Evolutionary conservation across 1,284 basidiomycete genomes (phyloP), one percentile per base, ranked within the genome.

Genomic region (Tylopilus microsporus): DNA sequence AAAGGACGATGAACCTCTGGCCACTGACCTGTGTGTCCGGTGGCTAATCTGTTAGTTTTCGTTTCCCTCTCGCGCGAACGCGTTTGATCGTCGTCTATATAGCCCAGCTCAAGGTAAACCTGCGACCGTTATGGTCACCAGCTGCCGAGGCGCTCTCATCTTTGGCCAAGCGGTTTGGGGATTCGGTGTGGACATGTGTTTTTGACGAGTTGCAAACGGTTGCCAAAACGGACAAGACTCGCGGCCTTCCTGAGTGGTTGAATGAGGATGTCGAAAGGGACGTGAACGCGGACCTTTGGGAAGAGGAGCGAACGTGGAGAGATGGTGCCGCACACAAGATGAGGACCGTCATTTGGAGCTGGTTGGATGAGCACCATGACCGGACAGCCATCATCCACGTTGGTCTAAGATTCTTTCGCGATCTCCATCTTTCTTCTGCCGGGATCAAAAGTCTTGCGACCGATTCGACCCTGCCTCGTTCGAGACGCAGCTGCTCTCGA

Each of bases 51-150:
- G 84, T 82, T 63, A 60, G 75, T 73, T 53, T 42, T 54, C 25
- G 25, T 34, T 56, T 7, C 15, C 41, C n/a, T 48, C 25, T 48
- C 49, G 55, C 25, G 45, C 15, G 41, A 49, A 13, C n/a, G 4
- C 3, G 42, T 48, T 43, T 58, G 3, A 52, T 39, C 11, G 5
- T 37, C 16, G 59, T 1, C n/a, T 54, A 32, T 50, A 19, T 63
- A 85, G 91, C 88, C 3, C 94, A 97, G 71, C 77, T 97, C 52
- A 97, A 97, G 75, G 89, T 97, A 64, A 94, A 94, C 70, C 77
- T 97, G 50, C 82, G 91, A 41, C 95, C 95, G 0, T 68, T 96
- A 13, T 98, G 94, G 89, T 81, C 83, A 7, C 88, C 94, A n/a
- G 83, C 92, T 2, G 81, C 85, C 18, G 79, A 81, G 9, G 86